A percentile compares a stretch with the other conserved stretches of the same genome.
phyloP scores from a whole-genome alignment of 1,284 basidiomycete genomes.

The Austroboletus olivaceoglutinosus region DNA sequence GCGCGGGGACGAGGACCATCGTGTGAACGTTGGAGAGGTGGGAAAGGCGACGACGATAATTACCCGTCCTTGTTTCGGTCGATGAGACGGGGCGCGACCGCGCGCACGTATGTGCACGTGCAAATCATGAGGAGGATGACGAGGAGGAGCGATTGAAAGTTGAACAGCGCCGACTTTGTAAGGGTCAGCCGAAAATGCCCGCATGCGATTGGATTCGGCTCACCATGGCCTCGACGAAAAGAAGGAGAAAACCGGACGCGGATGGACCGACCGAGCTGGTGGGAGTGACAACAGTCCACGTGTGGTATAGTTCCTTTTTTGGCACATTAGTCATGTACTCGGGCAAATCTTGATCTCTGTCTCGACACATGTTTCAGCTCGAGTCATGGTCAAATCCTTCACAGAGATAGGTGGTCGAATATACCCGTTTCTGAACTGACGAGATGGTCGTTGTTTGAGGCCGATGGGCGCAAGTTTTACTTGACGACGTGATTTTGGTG shows the following conservation, averaged over 20 bases:
- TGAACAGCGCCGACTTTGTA: slow-evolving; percentile 92
- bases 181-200: too few relatives aligned
- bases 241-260: background rate
- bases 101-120: slow-evolving; percentile 95
- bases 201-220: background rate
- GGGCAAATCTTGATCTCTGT: too few relatives aligned
- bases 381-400: too few relatives aligned
- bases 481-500: too few relatives aligned
- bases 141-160: slow-evolving; percentile 93
- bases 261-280: background rate
- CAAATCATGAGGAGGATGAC: slow-evolving; percentile 94
- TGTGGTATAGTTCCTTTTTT: background rate
- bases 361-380: too few relatives aligned
- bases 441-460: too few relatives aligned
- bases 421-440: too few relatives aligned
- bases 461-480: too few relatives aligned
- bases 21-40: background rate
- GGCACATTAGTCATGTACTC: background rate
- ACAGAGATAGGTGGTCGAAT: too few relatives aligned
- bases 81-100: slow-evolving; percentile 84
- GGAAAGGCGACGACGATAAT: slow-evolving; percentile 27
- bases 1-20: background rate
- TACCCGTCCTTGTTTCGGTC: slow-evolving; percentile 96
- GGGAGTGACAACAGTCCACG: background rate
- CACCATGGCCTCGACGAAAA: slow-evolving; percentile 17